A percentile compares a stretch with the other conserved stretches of the same genome.
Conservation (phyloP, 768 basidiomycete genomes). For the Suillus cothurnatus region DNA sequence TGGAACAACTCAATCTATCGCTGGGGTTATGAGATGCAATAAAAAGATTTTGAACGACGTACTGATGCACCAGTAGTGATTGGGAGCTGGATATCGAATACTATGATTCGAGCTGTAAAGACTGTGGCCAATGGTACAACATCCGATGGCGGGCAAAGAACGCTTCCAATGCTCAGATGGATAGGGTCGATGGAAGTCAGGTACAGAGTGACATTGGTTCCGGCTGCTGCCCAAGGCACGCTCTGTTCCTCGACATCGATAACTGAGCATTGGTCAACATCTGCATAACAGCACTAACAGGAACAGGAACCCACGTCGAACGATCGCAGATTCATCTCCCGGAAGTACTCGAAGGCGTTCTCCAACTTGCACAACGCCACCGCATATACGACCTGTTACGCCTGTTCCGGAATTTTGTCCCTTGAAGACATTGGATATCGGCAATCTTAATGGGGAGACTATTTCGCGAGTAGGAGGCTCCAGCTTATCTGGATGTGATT, state of each 20-base stretch:
- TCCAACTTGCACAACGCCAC: slow-evolving; percentile 90
- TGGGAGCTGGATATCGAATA: slow-evolving; percentile 91
- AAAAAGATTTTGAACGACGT: slow-evolving; percentile 20
- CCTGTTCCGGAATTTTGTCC: slow-evolving; percentile 78
- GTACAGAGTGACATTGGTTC: slow-evolving; percentile 85
- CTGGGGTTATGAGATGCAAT: neutral
- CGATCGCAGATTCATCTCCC: slow-evolving; percentile 86
- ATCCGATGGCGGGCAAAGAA: slow-evolving; percentile 76
- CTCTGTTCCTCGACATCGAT: slow-evolving; percentile 82
- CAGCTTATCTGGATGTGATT: slow-evolving; percentile 59
- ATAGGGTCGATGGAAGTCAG: slow-evolving; percentile 84
- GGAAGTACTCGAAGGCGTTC: slow-evolving; percentile 86
- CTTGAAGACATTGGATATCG: slow-evolving; percentile 95
- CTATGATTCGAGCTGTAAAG: slow-evolving; percentile 87
- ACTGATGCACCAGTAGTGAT: slow-evolving; percentile 88
- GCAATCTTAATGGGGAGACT: slow-evolving; percentile 75
- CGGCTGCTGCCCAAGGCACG: slow-evolving; percentile 87
- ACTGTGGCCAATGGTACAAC: slow-evolving; percentile 73
- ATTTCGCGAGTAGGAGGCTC: slow-evolving; percentile 84
- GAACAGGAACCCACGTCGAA: slow-evolving; percentile 54
- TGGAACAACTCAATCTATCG: slow-evolving; percentile 89
- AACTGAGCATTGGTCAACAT: slow-evolving; percentile 44
- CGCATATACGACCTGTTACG: slow-evolving; percentile 81
- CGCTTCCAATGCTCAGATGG: slow-evolving; percentile 84
- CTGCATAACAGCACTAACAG: neutral